Base-by-base conservation (phyloP, 1,284 basidiomycete species). In the Dichomitus squalens region DNA sequence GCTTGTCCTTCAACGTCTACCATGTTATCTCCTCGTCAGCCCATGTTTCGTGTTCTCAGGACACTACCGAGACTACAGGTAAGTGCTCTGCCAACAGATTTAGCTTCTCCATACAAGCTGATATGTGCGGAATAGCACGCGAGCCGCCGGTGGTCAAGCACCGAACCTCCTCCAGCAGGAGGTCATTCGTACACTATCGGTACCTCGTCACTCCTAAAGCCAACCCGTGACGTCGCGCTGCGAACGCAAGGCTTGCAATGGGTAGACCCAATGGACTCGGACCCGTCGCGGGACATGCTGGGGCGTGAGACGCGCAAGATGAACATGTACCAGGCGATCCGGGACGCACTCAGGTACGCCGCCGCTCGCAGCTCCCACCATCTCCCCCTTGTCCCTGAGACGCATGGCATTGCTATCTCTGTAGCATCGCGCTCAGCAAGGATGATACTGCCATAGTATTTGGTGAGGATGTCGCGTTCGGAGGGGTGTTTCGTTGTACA, bases 401-500 rank as follows among this genome's bases (percentile, higher is more conserved):
- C 11, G 44, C 14, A 43, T 33, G 55, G 35, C 7, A 39, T 46
- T 38, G 39, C 43, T 36, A n/a, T 33, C 48, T 48, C n/a, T 50
- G 0, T 63, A 93, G 93, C 53, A 92, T 89, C 56, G 90, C 90
- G 3, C 73, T 96, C n/a, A 76, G 80, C 40, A 93, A 91, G 65
- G 94, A 98, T 68, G 90, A 95, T 41, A 90, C 79, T 46, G 86
- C 95, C 0, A 87, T 95, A 9, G 87, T 97, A 0, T 97, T 98
- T 68, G 95, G 96, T n/a, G 94, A 86, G 71, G 94, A 96, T 64
- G 93, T 96, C 46, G 90, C 91, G 1, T 96, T 96, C 64, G 95
- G 95, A 16, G 95, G 95, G 6, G 95, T 97, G 3, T 97, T 98
- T 70, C 82, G 95, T 57, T 93, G 90, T 63, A 90, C 89, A 0